Conservation (phyloP, 2,329 filamentous ascomycete genomes). For the Aspergillus puulaauensis region DNA sequence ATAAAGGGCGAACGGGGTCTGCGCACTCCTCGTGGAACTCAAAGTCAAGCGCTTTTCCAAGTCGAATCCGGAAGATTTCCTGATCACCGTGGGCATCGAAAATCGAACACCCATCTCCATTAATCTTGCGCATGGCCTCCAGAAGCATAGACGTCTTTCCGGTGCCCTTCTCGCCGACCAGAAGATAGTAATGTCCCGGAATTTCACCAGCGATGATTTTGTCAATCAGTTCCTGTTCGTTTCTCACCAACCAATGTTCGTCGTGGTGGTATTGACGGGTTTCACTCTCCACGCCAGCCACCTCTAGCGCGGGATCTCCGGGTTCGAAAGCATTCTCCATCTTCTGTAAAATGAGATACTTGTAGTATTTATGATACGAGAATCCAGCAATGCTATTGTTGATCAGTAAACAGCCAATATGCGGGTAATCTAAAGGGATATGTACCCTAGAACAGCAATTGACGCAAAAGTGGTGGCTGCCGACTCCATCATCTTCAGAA, state of each 20-base stretch:
- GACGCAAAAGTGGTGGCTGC: conserved; percentile 75
- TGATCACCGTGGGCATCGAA: conserved; percentile 93
- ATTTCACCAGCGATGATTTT: conserved; percentile 73
- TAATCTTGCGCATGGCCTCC: conserved; percentile 89
- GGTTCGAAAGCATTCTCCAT: conserved; percentile 90
- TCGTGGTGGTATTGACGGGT: conserved; percentile 40
- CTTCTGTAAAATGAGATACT: conserved; percentile 84
- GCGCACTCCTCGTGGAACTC: conserved; percentile 94
- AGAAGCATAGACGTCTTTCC: conserved; percentile 97
- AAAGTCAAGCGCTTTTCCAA: conserved; percentile 92
- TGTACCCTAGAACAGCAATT: conserved; percentile 66
- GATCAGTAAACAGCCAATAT: conserved; percentile 18
- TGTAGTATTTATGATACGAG: conserved; percentile 81
- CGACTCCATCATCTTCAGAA: conserved; percentile 68
- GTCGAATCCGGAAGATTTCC: conserved; percentile 88
- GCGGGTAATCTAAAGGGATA: not conserved
- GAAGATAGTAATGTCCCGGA: conserved; percentile 81
- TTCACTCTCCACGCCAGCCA: conserved; percentile 60
- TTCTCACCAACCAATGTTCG: conserved; percentile 77
- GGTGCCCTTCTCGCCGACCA: conserved; percentile 93
- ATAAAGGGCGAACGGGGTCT: not conserved
- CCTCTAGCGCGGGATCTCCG: conserved; percentile 82
- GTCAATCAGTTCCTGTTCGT: conserved; percentile 80
- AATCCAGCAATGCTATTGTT: conserved; percentile 61
- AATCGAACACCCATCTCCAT: conserved; percentile 89